These are phyloP conservation scores for Lippia alba DNA, from an alignment of 305 asterid species.

Conservation along the genomic window DNA sequence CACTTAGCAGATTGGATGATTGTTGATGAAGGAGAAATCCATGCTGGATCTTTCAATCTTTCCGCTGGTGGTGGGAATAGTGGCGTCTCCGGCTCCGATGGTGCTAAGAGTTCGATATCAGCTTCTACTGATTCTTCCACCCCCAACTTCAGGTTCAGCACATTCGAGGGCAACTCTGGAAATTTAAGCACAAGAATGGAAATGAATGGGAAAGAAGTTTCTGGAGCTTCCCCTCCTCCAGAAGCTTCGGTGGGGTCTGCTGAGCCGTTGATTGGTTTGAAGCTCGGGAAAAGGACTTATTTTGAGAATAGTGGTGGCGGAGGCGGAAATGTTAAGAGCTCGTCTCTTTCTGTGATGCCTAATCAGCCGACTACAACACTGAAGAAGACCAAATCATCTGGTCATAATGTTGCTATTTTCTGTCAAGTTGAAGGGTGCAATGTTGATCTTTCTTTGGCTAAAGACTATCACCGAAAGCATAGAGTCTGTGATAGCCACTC, in stretches of 20 bases:
- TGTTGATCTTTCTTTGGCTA: slow-evolving; percentile 75
- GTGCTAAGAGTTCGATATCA: slow-evolving; percentile 76
- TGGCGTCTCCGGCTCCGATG: slow-evolving; percentile 52
- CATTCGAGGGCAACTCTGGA: slow-evolving; percentile 36
- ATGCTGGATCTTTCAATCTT: slow-evolving; percentile 59
- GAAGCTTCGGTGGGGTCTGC: slow-evolving; percentile 59
- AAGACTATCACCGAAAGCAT: slow-evolving; percentile 86
- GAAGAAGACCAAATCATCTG: slow-evolving; percentile 57
- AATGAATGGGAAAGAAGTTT: slow-evolving; percentile 38
- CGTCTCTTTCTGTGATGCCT: slow-evolving; percentile 48
- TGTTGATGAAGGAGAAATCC: slow-evolving; percentile 67
- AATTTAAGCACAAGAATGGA: slow-evolving; percentile 43
- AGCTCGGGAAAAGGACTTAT: slow-evolving; percentile 86
- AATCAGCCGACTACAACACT: slow-evolving; percentile 43
- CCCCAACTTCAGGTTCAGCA: slow-evolving; percentile 41
- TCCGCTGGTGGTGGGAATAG: slow-evolving; percentile 41
- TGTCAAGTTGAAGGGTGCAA: slow-evolving; percentile 92
- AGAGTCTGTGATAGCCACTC: slow-evolving; percentile 81
- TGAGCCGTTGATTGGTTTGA: slow-evolving; percentile 75
- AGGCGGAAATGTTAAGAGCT: slow-evolving; percentile 44
- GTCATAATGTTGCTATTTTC: slow-evolving; percentile 43
- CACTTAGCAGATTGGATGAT: slow-evolving; percentile 72
- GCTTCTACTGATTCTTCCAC: slow-evolving; percentile 80
- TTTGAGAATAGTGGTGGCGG: slow-evolving; percentile 57
- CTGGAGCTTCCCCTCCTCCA: slow-evolving; percentile 51